Percentiles rank a stretch among this genome's conserved stretches.
These are phyloP conservation scores for Metschnikowia shivogae DNA, from an alignment of 805 yeast genomes.

Conservation along the genomic window DNA sequence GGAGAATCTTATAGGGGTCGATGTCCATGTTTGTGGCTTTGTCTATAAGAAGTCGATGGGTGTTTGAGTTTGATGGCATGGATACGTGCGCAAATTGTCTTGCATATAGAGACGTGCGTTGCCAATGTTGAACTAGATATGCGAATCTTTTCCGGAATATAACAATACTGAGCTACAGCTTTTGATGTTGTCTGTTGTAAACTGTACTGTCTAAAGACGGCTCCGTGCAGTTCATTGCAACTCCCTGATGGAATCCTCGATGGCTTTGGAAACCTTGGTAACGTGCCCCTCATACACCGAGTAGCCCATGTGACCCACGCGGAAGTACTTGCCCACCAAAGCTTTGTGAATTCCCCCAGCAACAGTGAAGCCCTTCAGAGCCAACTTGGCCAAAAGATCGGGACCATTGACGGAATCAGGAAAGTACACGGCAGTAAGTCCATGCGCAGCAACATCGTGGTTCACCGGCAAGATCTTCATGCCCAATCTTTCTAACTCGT, in stretches of 20 bases:
- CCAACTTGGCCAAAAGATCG: slow-evolving; percentile 56
- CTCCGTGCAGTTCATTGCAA: slow-evolving; percentile 10
- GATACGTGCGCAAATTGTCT: too few species aligned
- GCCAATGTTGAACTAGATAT: too few species aligned
- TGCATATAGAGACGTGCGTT: too few species aligned
- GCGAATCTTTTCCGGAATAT: too few species aligned
- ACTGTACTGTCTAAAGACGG: slow-evolving; percentile 1
- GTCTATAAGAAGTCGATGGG: too few species aligned
- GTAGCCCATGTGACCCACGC: slow-evolving; percentile 96
- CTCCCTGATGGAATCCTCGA: slow-evolving; percentile 24
- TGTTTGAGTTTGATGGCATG: too few species aligned
- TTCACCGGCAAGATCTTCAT: slow-evolving; percentile 63
- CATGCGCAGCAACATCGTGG: slow-evolving; percentile 70
- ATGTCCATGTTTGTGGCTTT: slow-evolving; percentile 30
- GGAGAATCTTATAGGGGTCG: slow-evolving; percentile 59
- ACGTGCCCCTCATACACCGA: slow-evolving; percentile 47
- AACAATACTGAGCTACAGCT: too few species aligned
- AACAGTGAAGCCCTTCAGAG: slow-evolving; percentile 64
- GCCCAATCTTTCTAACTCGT: slow-evolving; percentile 52
- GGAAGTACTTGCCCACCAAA: slow-evolving; percentile 75
- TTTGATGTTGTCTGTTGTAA: not conserved
- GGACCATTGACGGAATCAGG: slow-evolving; percentile 71
- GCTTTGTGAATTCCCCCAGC: slow-evolving; percentile 91
- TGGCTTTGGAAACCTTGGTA: slow-evolving; percentile 30
- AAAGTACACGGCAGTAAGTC: slow-evolving; percentile 79